Conservation (phyloP, 441 rosid genomes). For the Pelargonium citronellum region DNA sequence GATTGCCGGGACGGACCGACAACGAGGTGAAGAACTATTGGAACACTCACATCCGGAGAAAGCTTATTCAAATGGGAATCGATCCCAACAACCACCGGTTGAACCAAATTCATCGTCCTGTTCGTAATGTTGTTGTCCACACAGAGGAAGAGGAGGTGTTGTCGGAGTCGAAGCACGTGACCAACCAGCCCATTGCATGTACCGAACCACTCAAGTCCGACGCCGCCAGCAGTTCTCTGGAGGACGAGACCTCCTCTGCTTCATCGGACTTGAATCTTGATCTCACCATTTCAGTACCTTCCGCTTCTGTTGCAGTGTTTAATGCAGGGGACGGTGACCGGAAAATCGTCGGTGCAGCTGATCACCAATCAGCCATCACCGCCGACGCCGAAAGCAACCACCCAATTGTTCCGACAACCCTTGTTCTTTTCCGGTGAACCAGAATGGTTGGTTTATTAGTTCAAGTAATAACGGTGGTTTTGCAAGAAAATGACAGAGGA, state of each 20-base stretch:
- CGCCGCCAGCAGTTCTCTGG: constrained; percentile 25
- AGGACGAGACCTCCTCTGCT: constrained; percentile 24
- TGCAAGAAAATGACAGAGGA: too few species aligned
- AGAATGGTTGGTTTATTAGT: too few species aligned
- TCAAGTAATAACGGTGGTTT: too few species aligned
- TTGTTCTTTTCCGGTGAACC: background rate
- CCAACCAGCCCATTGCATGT: background rate
- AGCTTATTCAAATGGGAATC: constrained; percentile 33
- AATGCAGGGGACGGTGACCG: background rate
- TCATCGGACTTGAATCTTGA: constrained; percentile 33
- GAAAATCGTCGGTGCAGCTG: too few species aligned
- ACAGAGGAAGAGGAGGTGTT: background rate
- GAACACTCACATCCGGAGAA: constrained; percentile 37
- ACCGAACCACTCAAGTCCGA: background rate
- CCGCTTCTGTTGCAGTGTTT: constrained; percentile 7
- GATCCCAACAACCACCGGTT: constrained; percentile 37
- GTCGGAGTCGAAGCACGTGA: background rate
- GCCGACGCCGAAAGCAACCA: background rate
- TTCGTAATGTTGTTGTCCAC: background rate
- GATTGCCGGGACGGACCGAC: constrained; percentile 43
- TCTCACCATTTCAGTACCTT: constrained; percentile 29
- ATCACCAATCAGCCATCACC: background rate
- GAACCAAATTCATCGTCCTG: constrained; percentile 27
- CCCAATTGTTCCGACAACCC: background rate
- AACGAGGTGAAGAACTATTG: constrained; percentile 47